Conservation (phyloP, 805 yeast species). For the Wickerhamomyces subpelliculosus region DNA sequence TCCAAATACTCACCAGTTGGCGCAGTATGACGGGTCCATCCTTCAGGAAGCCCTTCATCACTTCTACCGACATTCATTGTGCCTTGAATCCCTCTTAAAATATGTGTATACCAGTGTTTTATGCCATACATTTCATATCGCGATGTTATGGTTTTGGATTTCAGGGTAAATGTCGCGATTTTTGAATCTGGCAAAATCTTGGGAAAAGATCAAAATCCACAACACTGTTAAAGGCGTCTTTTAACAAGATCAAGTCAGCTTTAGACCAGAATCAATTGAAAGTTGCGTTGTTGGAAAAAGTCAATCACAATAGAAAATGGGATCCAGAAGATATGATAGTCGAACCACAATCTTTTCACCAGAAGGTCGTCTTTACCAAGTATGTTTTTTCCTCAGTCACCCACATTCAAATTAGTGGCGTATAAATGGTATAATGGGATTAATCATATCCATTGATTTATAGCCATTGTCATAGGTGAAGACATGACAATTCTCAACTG, state of each 20-base stretch:
- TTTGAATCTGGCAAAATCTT: not conserved
- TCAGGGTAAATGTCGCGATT: not conserved
- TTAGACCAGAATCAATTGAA: no score
- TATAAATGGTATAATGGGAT: no score
- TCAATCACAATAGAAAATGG: conserved; percentile 29
- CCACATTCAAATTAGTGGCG: not conserved
- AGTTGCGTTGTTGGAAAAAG: no score
- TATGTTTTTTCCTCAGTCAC: conserved; percentile 22
- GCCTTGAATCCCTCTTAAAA: no score
- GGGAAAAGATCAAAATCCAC: no score
- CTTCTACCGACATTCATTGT: not conserved
- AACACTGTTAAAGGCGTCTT: no score
- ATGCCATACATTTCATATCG: no score
- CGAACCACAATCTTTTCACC: conserved; percentile 99
- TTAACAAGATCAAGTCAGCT: no score
- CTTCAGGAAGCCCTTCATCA: conserved; percentile 14
- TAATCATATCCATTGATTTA: no score
- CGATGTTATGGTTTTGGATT: not conserved
- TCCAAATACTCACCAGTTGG: conserved; percentile 23
- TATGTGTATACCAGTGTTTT: no score
- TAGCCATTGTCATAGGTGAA: no score
- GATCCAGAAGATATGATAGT: conserved; percentile 97
- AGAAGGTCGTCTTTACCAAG: conserved; percentile 95
- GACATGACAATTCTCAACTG: no score
- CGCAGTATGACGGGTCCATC: conserved; percentile 32